Evolutionary conservation across 1,139 yeast genomes (phyloP).

Genomic region (Zygoascus hellenicus): DNA sequence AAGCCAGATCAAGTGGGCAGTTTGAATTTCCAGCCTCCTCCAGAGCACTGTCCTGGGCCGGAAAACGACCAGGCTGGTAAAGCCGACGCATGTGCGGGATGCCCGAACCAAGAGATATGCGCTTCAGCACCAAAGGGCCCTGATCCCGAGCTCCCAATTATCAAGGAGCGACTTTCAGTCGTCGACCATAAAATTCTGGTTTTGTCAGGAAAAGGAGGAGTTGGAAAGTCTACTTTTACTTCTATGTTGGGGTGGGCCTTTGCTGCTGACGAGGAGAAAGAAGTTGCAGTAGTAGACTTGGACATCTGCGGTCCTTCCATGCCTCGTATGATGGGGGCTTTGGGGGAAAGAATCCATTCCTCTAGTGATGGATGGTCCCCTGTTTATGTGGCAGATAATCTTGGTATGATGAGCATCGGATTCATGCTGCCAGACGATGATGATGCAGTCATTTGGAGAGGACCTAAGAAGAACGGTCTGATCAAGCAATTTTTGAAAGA

Average conservation of each 20-base stretch:
- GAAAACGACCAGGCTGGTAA: conserved; percentile 91
- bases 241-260: conserved; percentile 94
- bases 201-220: conserved; percentile 96
- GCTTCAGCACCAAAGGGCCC: conserved; percentile 89
- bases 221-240: conserved; percentile 93
- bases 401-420: conserved; percentile 93
- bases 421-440: conserved; percentile 93
- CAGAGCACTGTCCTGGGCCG: conserved; percentile 98
- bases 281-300: conserved; percentile 93
- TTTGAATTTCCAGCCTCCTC: conserved; percentile 36
- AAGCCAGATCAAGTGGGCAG: conserved; percentile 1
- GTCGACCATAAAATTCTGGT: conserved; percentile 83
- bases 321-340: conserved; percentile 92
- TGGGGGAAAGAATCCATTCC: conserved; percentile 79
- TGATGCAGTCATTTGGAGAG: conserved; percentile 95
- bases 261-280: conserved; percentile 79
- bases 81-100: conserved; percentile 89
- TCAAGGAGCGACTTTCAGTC: conserved; percentile 57
- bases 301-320: conserved; percentile 98
- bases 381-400: conserved; percentile 88
- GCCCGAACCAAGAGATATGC: conserved; percentile 90
- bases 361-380: conserved; percentile 96
- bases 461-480: conserved; percentile 86
- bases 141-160: conserved; percentile 86
- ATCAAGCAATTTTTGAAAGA: conserved; percentile 92